Evolutionary conservation across 345 rosid species (phyloP).

Genomic region (Turnera subulata): DNA sequence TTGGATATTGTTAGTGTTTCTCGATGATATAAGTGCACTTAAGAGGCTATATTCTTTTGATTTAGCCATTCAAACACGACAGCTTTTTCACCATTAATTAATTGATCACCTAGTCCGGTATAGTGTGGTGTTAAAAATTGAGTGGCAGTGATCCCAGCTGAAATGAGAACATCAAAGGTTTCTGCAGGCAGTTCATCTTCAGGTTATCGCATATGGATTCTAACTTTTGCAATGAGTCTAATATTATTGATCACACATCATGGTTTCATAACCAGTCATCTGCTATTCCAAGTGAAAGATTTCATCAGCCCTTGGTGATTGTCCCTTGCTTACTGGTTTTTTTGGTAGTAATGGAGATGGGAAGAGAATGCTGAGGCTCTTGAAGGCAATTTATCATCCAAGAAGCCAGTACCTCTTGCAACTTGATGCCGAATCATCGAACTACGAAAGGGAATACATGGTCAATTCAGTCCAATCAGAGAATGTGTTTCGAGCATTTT

Average conservation of each 20-base stretch:
- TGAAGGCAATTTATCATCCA: slow-evolving; percentile 39
- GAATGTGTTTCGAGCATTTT: slow-evolving; percentile 15
- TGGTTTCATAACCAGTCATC: slow-evolving; percentile 1
- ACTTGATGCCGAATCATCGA: slow-evolving; percentile 24
- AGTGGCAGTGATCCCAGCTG: no score
- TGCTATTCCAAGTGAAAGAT: background rate
- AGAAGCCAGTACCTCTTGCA: slow-evolving; percentile 35
- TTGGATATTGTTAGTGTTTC: no score
- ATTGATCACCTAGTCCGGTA: no score
- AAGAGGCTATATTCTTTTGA: no score
- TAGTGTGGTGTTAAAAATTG: no score
- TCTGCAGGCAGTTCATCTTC: slow-evolving; percentile 9
- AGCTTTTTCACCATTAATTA: no score
- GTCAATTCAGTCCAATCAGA: slow-evolving; percentile 20
- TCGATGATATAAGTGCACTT: no score
- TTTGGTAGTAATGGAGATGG: slow-evolving; percentile 31
- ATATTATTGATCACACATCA: slow-evolving; percentile 10
- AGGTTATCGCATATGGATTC: slow-evolving; percentile 10
- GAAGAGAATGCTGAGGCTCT: slow-evolving; percentile 30
- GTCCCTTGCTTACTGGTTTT: slow-evolving; percentile 35
- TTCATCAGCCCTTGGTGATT: background rate
- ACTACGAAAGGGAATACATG: slow-evolving; percentile 19
- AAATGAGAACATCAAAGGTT: slow-evolving; percentile 14
- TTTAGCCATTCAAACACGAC: no score
- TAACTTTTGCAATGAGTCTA: slow-evolving; percentile 11